Evolutionary conservation across 345 rosid species (phyloP), one percentile per base, ranked within the genome.

Genomic region (Dimocarpus longan): DNA sequence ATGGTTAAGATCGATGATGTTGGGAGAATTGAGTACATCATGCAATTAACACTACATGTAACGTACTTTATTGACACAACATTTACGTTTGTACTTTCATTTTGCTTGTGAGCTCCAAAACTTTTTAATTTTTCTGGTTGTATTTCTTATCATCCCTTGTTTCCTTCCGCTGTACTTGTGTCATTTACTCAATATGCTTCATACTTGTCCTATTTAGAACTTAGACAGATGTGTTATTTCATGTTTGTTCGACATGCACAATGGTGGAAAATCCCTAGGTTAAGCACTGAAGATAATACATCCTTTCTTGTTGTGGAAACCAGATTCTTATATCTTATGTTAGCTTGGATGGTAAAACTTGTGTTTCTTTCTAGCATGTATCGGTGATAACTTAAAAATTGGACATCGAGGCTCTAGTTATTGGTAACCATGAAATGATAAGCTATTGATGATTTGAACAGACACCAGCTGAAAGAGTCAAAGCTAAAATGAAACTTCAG

Each of bases 401-500:
- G 12, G 67, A 28, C 22, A 68, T n/a, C 6, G 48, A 10, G 43
- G 73, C 56, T 22, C 5, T n/a, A 54, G 37, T 66, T 57, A 16
- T 19, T 5, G 12, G 43, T 59, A 11, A 42, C 60, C 10, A 10
- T 37, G 11, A 3, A 42, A 42, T 32, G 40, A 21, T 3, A 15
- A 46, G 18, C 62, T 32, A 16, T 66, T 11, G 68, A 43, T 37
- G 22, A 40, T 79, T 52, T 81, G 74, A 67, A 81, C 88, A 93
- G 98, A 84, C 93, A 42, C 88, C 91, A 32, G 95, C 95, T 83
- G 98, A 89, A 71, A 93, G 88, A 80, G 96, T 93, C 70, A 95
- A 95, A 84, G 98, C 98, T 76, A 90, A 86, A 90, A 95, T 89
- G 97, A 95, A 92, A 81, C 82, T 87, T 76, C 97, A 93, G 88